Base-by-base conservation (phyloP, 208 protist genomes). In the Naegleria fowleri region DNA sequence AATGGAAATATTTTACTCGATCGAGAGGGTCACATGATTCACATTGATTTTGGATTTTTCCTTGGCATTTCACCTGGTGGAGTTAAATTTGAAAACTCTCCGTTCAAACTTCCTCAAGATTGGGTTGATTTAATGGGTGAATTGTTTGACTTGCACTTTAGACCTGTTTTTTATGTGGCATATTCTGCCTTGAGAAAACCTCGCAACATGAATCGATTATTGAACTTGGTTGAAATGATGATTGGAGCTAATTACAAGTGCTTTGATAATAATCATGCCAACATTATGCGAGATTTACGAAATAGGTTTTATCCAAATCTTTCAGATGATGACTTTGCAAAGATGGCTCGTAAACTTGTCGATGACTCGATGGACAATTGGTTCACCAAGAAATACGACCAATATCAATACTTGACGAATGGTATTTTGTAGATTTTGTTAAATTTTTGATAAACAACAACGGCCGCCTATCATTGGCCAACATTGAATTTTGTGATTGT, bases 1-100 rank as follows among this genome's bases (percentile, higher is more conserved):
- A 98, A 99, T 91, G 97, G 97, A 75, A 98, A 98, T 93, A 95
- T 99, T 85, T 96, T 98, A 94, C 93, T 99, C 33, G 93, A 95
- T 13, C 94, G 94, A 67, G 92, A 96, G n/a, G 98, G 98, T 55
- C 90, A 94, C 51, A 88, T 99, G 48, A 94, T 99, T 16, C 98
- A 99, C 94, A 99, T 99, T 91, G 98, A 99, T 94, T 99, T 99
- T 95, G 98, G 98, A 22, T 99, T 99, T 92, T 95, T 99, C 67
- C 95, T 99, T 75, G 95, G 95, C 40, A 98, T 96, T n/a, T 98
- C 97, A 15, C 98, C 98, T 29, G 97, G 98, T 16, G 97, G 97
- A 43, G 92, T 98, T 38, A 97, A 97, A 90, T 97, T 98, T 92
- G 97, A 98, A 92, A 97, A 95, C 3, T 96, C 96, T 5, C 97